These are phyloP conservation scores for Fusarium tupiense DNA, from an alignment of 2,329 filamentous ascomycete genomes.

Conservation along the genomic window DNA sequence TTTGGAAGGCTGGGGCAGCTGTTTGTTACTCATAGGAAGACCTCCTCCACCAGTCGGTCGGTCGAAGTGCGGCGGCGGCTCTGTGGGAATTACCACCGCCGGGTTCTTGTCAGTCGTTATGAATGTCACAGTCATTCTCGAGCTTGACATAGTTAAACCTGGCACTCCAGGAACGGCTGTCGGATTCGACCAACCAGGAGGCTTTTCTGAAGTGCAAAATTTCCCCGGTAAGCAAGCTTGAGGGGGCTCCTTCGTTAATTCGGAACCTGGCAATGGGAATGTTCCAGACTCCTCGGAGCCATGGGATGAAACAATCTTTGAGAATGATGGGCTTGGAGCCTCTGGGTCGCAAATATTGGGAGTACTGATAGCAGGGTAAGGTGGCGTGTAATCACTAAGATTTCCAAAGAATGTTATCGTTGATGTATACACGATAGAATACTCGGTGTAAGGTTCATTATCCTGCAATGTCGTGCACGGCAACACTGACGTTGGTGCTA, in stretches of 20 bases:
- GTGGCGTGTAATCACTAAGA: conserved; percentile 57
- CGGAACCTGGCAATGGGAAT: neutral
- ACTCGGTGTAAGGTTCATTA: conserved; percentile 50
- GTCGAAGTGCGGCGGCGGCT: conserved; percentile 53
- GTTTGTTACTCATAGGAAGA: conserved; percentile 24
- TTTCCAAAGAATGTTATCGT: conserved; percentile 61
- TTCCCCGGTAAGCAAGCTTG: conserved; percentile 4
- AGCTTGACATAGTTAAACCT: conserved; percentile 17
- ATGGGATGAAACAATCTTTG: neutral
- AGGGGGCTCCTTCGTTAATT: conserved; percentile 22
- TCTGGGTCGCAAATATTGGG: conserved; percentile 51
- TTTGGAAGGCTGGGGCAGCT: conserved; percentile 28
- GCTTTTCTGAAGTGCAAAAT: conserved; percentile 2
- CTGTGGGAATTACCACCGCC: conserved; percentile 55
- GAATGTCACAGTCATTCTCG: conserved; percentile 52
- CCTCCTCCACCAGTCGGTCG: conserved; percentile 17
- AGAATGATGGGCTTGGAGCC: neutral
- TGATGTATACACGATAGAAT: conserved; percentile 58
- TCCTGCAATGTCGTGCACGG: conserved; percentile 48
- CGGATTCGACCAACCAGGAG: conserved; percentile 5
- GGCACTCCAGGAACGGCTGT: conserved; percentile 6
- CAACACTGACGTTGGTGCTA: conserved; percentile 28
- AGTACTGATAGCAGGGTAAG: conserved; percentile 53
- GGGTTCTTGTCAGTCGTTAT: conserved; percentile 66
- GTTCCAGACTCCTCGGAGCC: neutral